Percentiles rank a stretch among this genome's conserved stretches.
These are phyloP conservation scores for Xylaria multiplex DNA, from an alignment of 2,329 filamentous ascomycete genomes.

Conservation along the genomic window DNA sequence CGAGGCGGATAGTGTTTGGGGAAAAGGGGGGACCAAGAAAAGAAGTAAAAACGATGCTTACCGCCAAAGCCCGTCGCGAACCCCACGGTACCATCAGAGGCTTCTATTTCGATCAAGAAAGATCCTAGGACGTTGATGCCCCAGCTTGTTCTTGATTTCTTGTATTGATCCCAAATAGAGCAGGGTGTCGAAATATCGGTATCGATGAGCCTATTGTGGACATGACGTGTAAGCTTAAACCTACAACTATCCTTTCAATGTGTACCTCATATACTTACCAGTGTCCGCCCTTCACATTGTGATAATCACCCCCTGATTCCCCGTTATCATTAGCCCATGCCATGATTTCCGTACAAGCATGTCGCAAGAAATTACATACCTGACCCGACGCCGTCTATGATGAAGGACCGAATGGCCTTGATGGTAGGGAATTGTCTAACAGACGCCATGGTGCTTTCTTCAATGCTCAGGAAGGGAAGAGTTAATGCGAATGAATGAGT, in stretches of 20 bases:
- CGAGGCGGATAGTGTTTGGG: not conserved
- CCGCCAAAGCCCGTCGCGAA: slow-evolving; percentile 94
- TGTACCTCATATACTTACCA: slow-evolving; percentile 59
- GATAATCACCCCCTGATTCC: slow-evolving; percentile 79
- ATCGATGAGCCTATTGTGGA: slow-evolving; percentile 81
- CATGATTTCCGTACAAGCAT: not conserved
- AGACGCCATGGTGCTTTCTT: slow-evolving; percentile 54
- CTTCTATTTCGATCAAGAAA: slow-evolving; percentile 90
- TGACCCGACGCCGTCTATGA: slow-evolving; percentile 71
- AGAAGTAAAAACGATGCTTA: slow-evolving; percentile 45
- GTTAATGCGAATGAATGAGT: not conserved
- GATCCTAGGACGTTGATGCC: slow-evolving; percentile 95
- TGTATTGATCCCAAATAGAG: slow-evolving; percentile 88
- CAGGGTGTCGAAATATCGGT: slow-evolving; percentile 92
- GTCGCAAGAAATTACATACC: slow-evolving; percentile 52
- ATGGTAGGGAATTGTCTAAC: slow-evolving; percentile 75
- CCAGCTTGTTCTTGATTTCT: slow-evolving; percentile 88
- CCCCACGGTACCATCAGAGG: slow-evolving; percentile 88
- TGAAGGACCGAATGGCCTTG: slow-evolving; percentile 77
- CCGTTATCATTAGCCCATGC: slow-evolving; percentile 23
- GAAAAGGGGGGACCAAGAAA: not conserved
- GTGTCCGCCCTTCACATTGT: slow-evolving; percentile 84
- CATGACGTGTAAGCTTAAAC: slow-evolving; percentile 13
- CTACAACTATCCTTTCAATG: not conserved
- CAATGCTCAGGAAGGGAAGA: not conserved